Conservation (phyloP, 202 grass and related monocot species). For the Eragrostis tef region DNA sequence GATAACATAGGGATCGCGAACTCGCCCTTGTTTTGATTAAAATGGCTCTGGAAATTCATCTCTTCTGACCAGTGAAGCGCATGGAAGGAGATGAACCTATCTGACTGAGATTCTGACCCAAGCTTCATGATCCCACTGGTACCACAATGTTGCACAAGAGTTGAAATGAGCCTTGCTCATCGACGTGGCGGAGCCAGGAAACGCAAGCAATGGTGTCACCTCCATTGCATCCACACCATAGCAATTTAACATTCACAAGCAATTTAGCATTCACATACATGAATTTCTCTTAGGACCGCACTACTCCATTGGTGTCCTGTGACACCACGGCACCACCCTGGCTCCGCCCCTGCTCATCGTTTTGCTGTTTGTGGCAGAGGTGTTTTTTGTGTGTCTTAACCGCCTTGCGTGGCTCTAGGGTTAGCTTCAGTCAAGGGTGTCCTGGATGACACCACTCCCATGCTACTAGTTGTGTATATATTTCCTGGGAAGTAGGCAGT, state of each 20-base stretch:
- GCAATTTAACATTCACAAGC: too few relatives aligned
- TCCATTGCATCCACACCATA: too few relatives aligned
- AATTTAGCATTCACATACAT: too few relatives aligned
- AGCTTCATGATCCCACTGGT: not conserved
- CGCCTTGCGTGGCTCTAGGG: not conserved
- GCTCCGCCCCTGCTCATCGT: not conserved
- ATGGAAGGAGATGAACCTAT: not conserved
- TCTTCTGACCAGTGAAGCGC: not conserved
- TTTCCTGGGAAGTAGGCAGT: not conserved
- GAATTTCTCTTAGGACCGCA: too few relatives aligned
- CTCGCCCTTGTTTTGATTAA: not conserved
- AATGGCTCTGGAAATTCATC: not conserved
- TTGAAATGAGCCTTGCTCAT: slow-evolving; percentile 11
- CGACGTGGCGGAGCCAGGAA: too few relatives aligned
- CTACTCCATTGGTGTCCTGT: too few relatives aligned
- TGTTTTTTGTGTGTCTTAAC: not conserved
- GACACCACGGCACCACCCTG: too few relatives aligned
- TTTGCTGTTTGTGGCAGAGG: not conserved
- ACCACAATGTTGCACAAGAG: not conserved
- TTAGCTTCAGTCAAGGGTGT: not conserved
- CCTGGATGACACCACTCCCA: not conserved
- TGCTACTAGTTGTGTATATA: not conserved
- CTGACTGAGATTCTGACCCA: not conserved
- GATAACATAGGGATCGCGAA: not conserved
- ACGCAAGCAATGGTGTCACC: too few relatives aligned